Conservation (phyloP, 176 grass and related monocot species). For the Microstegium vimineum region DNA sequence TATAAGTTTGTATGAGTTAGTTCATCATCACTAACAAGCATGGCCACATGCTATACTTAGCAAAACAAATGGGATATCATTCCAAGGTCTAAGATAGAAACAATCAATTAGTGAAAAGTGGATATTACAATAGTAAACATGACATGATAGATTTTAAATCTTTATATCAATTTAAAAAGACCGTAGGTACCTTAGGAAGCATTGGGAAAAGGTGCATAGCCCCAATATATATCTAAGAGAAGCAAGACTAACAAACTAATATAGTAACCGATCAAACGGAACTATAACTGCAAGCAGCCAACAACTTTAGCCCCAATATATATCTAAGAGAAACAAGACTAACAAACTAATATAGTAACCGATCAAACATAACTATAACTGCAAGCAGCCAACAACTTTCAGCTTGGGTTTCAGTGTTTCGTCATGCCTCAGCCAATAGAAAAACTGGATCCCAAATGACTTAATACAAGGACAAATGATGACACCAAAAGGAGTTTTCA, state of each 20-base stretch:
- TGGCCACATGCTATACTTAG: not conserved
- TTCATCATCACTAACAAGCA: not conserved
- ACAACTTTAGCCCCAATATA: no score
- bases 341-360: no score
- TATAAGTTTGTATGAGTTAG: no score
- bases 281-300: no score
- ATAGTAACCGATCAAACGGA: no score
- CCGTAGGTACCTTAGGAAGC: not conserved
- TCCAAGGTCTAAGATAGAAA: not conserved
- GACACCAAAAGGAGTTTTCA: not conserved
- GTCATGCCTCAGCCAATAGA: not conserved
- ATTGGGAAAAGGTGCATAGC: not conserved
- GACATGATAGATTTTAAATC: not conserved
- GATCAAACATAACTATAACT: no score
- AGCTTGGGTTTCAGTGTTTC: no score
- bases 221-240: no score
- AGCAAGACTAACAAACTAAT: no score
- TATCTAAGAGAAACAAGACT: no score
- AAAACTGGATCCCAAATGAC: slow-evolving; percentile 1
- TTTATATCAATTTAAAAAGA: not conserved
- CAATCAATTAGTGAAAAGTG: slow-evolving; percentile 2
- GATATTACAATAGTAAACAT: not conserved
- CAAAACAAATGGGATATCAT: not conserved
- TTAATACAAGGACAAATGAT: not conserved
- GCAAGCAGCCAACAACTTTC: no score